Conservation (phyloP, 768 basidiomycete species). For the Russula griseocarnosa region DNA sequence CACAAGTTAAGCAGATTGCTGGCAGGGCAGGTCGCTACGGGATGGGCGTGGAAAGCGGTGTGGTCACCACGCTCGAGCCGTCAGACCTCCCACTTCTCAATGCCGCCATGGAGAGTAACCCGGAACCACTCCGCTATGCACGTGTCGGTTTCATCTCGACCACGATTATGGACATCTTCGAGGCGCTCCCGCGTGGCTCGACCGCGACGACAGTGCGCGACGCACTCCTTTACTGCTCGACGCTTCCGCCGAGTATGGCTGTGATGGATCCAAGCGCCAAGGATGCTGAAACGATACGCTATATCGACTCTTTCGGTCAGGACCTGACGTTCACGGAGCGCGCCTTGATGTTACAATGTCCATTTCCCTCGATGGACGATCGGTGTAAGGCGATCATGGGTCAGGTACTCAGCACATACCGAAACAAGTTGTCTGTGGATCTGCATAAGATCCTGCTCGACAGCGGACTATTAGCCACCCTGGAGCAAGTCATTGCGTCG, state of each 20-base stretch:
- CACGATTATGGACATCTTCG: conserved; percentile 34
- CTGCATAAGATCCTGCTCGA: conserved; percentile 39
- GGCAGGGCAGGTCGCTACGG: conserved; percentile 92
- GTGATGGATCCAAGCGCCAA: conserved; percentile 33
- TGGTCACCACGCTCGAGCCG: conserved; percentile 65
- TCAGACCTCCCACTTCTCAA: conserved; percentile 60
- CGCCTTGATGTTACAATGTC: conserved; percentile 46
- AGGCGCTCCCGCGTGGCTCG: conserved; percentile 44
- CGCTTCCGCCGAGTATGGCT: conserved; percentile 43
- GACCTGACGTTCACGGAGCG: conserved; percentile 46
- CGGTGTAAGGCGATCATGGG: conserved; percentile 36
- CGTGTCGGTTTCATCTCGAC: conserved; percentile 38
- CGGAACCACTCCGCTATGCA: conserved; percentile 51
- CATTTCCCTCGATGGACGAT: conserved; percentile 50
- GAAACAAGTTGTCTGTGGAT: conserved; percentile 41
- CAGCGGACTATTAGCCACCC: conserved; percentile 38
- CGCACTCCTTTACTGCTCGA: conserved; percentile 48
- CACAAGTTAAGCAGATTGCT: conserved; percentile 90
- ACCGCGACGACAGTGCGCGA: conserved; percentile 44
- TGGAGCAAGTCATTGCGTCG: conserved; percentile 42
- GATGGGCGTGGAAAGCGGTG: conserved; percentile 52
- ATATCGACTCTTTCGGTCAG: conserved; percentile 42
- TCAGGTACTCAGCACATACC: conserved; percentile 44
- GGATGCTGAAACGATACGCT: conserved; percentile 36
- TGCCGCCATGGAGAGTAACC: conserved; percentile 49